These are phyloP conservation scores for Aphanomyces invadans DNA, from an alignment of 352 stramenopile genomes.

Conservation along the genomic window DNA sequence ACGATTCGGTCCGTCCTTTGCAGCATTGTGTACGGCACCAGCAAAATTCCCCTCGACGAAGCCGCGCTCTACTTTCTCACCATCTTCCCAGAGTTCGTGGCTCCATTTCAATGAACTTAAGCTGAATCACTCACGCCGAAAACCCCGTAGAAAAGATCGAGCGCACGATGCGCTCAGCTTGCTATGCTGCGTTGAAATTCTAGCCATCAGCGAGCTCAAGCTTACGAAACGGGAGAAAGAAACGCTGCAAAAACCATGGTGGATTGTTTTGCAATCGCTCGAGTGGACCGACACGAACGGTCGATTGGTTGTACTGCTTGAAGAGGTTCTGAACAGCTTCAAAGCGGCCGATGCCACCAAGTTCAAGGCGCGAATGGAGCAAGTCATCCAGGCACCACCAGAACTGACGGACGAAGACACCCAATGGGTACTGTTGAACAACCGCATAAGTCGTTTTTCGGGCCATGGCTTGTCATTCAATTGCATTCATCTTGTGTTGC, in stretches of 20 bases:
- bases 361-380: slow-evolving; percentile 14
- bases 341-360: slow-evolving; percentile 1
- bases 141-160: neutral
- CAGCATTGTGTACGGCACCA: slow-evolving; percentile 8
- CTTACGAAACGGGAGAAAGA: slow-evolving; percentile 6
- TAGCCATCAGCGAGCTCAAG: slow-evolving; percentile 8
- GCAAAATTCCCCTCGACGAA: slow-evolving; percentile 13
- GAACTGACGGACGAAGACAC: neutral
- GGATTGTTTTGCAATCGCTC: slow-evolving; percentile 15
- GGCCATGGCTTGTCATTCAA: neutral
- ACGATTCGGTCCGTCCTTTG: slow-evolving; percentile 7
- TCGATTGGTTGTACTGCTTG: slow-evolving; percentile 12
- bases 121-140: neutral
- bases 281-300: slow-evolving; percentile 9
- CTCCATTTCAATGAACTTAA: neutral
- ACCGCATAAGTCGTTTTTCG: too few species aligned
- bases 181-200: slow-evolving; percentile 19
- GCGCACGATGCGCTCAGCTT: slow-evolving; percentile 6
- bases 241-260: slow-evolving; percentile 8
- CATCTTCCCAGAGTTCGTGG: slow-evolving; percentile 7
- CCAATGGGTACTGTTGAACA: neutral
- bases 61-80: slow-evolving; percentile 16
- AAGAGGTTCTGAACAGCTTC: slow-evolving; percentile 8
- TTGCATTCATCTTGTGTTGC: neutral
- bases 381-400: neutral